Base-by-base conservation (phyloP, 257 asterid species). In the Leonotis leonurus region DNA sequence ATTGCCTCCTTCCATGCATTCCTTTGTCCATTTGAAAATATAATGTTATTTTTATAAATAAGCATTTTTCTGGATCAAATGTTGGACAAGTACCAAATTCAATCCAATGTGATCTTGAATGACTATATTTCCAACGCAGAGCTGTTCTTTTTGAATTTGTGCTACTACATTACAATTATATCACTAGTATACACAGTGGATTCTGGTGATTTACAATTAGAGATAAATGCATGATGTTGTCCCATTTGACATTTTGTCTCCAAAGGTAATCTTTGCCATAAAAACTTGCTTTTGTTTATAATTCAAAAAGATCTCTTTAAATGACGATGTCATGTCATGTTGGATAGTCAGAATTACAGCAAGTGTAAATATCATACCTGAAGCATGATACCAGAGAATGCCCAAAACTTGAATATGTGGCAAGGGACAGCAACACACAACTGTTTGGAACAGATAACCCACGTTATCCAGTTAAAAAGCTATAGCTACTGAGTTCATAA, bases 361-460 rank as follows among this genome's bases (percentile, higher is more conserved):
- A 7, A 7, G 27, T 25, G 60, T 22, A 56, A 49, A 63, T 43
- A 25, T 32, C 44, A 32, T 75, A 91, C 99, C 99, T 93, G 99
- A 78, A 89, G 73, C 97, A 93, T 77, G 68, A 93, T 87, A 58
- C 96, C 97, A 25, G 83, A 66, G 73, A 87, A 93, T 30, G 97
- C 97, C 99, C 99, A 93, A 49, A 85, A 80, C 86, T 83, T 93
- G 87, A 89, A 89, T 59, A 89, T 84, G 74, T 84, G 99, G 80
- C 96, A 93, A 48, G 99, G 99, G 59, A 93, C 97, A 20, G 97
- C 99, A 66, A 93, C 70, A 14, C 97, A 93, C 56, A 93, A 70
- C 99, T 93, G 90, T 74, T 58, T 63, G 57, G 65, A 56, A 45
- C 69, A 62, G 63, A 68, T 39, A 76, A 66, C 14, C 48, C 66